Conservation (phyloP, 352 stramenopile species). For the Peronosclerospora sorghi region DNA sequence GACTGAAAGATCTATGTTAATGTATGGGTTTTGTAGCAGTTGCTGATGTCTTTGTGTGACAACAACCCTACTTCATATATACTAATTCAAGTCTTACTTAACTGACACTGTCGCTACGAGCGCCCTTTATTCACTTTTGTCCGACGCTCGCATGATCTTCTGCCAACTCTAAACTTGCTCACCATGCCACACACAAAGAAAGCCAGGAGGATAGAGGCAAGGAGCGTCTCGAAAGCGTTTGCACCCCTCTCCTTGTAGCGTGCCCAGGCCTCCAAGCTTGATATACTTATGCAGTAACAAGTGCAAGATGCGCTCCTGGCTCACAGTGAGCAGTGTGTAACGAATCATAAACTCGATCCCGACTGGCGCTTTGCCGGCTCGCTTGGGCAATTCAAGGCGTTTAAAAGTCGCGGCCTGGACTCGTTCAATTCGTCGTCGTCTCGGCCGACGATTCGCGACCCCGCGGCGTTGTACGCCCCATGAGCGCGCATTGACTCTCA, state of each 20-base stretch:
- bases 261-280: constrained; percentile 16
- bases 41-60: too few species aligned
- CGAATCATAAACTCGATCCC: constrained; percentile 19
- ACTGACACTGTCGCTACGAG: too few species aligned
- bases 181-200: too few species aligned
- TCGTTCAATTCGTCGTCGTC: constrained; percentile 13
- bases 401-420: constrained; percentile 25
- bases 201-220: too few species aligned
- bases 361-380: constrained; percentile 29
- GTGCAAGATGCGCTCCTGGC: constrained; percentile 32
- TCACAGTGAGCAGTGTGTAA: constrained; percentile 9
- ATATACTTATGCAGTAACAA: constrained; percentile 32
- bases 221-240: constrained; percentile 12
- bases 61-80: too few species aligned
- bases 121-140: too few species aligned
- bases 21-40: too few species aligned
- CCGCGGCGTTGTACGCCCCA: too few species aligned
- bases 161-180: neutral
- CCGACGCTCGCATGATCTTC: constrained; percentile 11
- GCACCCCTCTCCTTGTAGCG: constrained; percentile 19
- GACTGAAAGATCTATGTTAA: too few species aligned
- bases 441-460: constrained; percentile 17
- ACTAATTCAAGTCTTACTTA: too few species aligned
- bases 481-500: constrained; percentile 7
- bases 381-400: constrained; percentile 30